Percentiles rank a stretch among this genome's conserved stretches.
Evolutionary conservation across 1,139 yeast genomes (phyloP).

Genomic region (Arxiozyma telluris): DNA sequence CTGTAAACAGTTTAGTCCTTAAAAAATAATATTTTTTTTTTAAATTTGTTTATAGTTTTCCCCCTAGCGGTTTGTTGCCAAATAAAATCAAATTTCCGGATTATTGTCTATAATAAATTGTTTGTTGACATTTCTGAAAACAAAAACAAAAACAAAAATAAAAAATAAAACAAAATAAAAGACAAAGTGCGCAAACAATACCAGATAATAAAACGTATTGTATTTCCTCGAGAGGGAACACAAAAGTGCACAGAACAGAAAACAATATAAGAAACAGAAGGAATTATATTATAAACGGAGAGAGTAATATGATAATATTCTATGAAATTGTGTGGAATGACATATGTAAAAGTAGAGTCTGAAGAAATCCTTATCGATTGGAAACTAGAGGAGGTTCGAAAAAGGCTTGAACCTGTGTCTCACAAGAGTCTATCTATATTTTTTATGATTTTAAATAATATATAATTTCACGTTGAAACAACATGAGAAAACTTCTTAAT

Average conservation of each 20-base stretch:
- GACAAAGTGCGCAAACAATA: no score
- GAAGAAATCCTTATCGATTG: not conserved
- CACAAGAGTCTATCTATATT: no score
- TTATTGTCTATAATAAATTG: not conserved
- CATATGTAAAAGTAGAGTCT: no score
- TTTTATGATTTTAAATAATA: no score
- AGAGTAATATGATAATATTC: no score
- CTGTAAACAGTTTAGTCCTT: not conserved
- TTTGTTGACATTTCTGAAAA: not conserved
- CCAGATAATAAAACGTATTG: no score
- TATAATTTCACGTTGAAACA: not conserved
- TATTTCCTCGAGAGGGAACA: not conserved
- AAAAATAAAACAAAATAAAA: no score
- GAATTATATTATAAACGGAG: no score
- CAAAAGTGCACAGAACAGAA: not conserved
- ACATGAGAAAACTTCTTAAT: not conserved
- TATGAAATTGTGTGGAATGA: not conserved
- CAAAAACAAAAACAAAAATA: not conserved
- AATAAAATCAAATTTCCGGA: not conserved
- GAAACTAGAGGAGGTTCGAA: no score
- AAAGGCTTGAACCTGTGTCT: no score
- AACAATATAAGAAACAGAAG: not conserved
- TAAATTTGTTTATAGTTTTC: not conserved
- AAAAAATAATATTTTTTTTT: not conserved
- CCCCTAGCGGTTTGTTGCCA: not conserved